Conservation (phyloP, 805 yeast genomes). For the Nakazawaea ernobii region DNA sequence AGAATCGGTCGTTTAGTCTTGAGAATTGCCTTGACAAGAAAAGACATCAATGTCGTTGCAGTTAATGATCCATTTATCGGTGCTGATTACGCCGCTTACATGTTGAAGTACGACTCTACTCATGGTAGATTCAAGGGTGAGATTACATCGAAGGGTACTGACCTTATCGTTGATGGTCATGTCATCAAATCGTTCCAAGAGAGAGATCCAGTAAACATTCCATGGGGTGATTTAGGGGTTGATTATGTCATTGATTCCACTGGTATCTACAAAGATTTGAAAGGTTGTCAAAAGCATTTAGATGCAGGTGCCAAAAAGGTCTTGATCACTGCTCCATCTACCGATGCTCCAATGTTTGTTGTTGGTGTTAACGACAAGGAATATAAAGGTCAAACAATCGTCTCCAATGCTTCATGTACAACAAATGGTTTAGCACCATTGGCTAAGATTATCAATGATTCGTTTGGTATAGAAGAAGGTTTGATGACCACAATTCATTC, state of each 20-base stretch:
- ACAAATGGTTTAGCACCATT: constrained; percentile 73
- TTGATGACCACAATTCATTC: constrained; percentile 73
- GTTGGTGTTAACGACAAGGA: constrained; percentile 63
- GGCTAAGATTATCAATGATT: constrained; percentile 63
- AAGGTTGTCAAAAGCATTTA: constrained; percentile 63
- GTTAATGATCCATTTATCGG: constrained; percentile 67
- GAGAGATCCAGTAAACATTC: constrained; percentile 61
- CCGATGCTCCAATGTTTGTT: constrained; percentile 70
- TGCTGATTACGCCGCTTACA: constrained; percentile 65
- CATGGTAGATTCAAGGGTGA: constrained; percentile 61
- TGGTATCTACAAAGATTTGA: constrained; percentile 64
- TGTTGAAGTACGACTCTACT: constrained; percentile 72
- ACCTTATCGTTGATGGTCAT: constrained; percentile 49
- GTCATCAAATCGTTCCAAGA: constrained; percentile 49
- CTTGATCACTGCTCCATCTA: constrained; percentile 66
- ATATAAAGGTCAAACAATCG: constrained; percentile 52
- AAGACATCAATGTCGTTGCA: constrained; percentile 55
- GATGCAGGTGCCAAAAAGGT: constrained; percentile 73
- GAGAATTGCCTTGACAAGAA: constrained; percentile 54
- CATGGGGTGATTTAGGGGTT: constrained; percentile 60
- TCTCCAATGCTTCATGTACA: constrained; percentile 71
- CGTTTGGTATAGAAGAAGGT: constrained; percentile 66
- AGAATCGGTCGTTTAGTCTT: constrained; percentile 66
- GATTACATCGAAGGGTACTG: constrained; percentile 46
- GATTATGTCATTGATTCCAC: constrained; percentile 67